phyloP scores from a whole-genome alignment of 163 green algal genomes.

The Chlamydomonas reinhardtii region DNA sequence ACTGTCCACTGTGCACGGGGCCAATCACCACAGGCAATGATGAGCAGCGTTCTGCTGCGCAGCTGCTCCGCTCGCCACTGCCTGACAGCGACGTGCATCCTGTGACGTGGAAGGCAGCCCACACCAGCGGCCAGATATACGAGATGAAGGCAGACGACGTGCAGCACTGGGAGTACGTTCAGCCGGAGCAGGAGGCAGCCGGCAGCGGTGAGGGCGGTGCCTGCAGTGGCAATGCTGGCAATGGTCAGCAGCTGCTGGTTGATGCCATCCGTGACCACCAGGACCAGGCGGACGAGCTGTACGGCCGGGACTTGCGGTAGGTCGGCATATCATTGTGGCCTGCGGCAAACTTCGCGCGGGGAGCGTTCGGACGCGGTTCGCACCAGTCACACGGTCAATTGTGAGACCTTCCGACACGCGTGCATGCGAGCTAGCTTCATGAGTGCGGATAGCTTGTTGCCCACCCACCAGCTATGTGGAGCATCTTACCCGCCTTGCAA shows the following conservation, averaged over 20 bases:
- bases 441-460: not conserved
- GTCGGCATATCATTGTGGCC: not conserved
- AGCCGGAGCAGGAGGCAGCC: not conserved
- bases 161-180: not conserved
- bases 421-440: not conserved
- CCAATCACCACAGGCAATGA: too few species aligned
- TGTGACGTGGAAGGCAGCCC: not conserved
- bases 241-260: not conserved
- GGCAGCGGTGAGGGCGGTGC: not conserved
- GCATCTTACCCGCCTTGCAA: not conserved
- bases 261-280: slow-evolving; percentile 1
- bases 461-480: not conserved
- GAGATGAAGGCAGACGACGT: not conserved
- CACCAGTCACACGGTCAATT: not conserved
- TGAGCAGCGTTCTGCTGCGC: too few species aligned
- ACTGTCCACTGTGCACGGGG: too few species aligned
- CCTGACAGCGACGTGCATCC: not conserved
- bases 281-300: not conserved
- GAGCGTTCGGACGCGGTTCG: not conserved
- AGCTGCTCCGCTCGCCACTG: not conserved
- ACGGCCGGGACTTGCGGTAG: not conserved
- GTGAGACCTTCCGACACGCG: not conserved
- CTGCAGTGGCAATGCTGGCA: not conserved
- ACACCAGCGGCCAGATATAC: not conserved
- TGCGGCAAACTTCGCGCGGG: not conserved